These are phyloP conservation scores for Trichosporon asahii DNA, from an alignment of 1,284 basidiomycete species.

Conservation along the genomic window DNA sequence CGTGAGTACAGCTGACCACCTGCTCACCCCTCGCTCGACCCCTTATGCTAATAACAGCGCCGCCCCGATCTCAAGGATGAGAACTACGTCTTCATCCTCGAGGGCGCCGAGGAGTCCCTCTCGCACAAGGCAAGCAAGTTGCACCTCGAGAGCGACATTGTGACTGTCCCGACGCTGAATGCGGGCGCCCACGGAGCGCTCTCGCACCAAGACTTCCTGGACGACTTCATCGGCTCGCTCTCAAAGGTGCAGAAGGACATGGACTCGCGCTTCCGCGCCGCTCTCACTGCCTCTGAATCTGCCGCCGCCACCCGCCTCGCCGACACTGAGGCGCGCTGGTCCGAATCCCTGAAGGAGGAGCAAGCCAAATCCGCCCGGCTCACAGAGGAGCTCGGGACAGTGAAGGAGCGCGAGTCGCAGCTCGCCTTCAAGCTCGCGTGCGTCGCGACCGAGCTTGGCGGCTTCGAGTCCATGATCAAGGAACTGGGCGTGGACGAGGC, in stretches of 20 bases:
- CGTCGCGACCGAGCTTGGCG: not conserved
- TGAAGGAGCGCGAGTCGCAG: not conserved
- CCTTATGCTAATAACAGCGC: not conserved
- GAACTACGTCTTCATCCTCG: slow-evolving; percentile 5
- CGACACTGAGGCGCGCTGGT: not conserved
- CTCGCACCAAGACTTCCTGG: not conserved
- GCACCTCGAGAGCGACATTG: not conserved
- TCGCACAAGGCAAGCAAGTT: not conserved
- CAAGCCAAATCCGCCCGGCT: not conserved
- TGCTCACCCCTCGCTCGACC: not conserved
- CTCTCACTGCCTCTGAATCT: not conserved
- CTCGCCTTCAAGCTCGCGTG: not conserved
- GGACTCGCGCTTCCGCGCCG: not conserved
- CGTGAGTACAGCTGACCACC: not conserved
- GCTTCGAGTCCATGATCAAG: not conserved
- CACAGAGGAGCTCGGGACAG: not conserved
- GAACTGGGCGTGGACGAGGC: not conserved
- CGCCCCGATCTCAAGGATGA: not conserved
- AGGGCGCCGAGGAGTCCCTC: not conserved
- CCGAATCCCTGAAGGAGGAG: not conserved
- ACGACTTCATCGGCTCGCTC: slow-evolving; percentile 4
- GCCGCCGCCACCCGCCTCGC: not conserved
- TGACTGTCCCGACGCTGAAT: not conserved
- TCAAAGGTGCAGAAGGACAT: not conserved
- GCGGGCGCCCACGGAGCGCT: not conserved